Evolutionary conservation across 805 yeast species (phyloP), one percentile per base, ranked within the genome.

Genomic region (Cyberlindnera petersonii): DNA sequence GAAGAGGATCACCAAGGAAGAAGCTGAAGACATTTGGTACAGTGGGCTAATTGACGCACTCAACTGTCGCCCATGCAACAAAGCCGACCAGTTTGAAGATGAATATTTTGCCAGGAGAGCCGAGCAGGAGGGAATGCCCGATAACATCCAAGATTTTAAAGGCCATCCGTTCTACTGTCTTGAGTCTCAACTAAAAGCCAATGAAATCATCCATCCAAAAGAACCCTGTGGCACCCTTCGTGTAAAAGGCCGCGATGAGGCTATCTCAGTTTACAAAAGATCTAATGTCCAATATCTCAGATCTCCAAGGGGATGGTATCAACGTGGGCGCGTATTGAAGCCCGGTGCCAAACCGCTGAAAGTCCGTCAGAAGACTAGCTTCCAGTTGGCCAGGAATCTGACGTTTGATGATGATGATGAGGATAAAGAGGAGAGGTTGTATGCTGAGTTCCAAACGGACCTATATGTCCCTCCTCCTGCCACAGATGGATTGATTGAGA

Each of bases 151-250:
- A 36, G 97, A 88, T 49, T 86, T 89, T 58, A 80, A 79, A 36
- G 80, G 80, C 35, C 98, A 93, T 60, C 98, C 98, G 0, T 61
- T 79, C 11, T 93, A 82, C 59, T 93, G 83, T 0, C 58, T 93
- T 11, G 95, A 86, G 56, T 70, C 77, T 4, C 94, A 88, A 47
- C 57, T 93, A 24, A 72, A 73, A 34, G 72, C 74, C 36, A 83
- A 81, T 55, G 96, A 93, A 56, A 69, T 88, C 5, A 59, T 91
- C 5, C 69, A 71, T 37, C 86, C 89, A 0, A 75, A 69, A 50
- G 79, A 72, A 27, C 75, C 78, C 17, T 82, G 94, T 52, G 98
- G 98, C 1, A 78, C 79, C 22, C 69, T 86, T 21, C 64, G 82
- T 16, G 59, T 75, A 11, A 70, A 64, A 37, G 64, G 66, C 24